A percentile compares a stretch with the other conserved stretches of the same genome.
Conservation (phyloP, 108 stramenopile genomes). For the Skeletonema marinoi region DNA sequence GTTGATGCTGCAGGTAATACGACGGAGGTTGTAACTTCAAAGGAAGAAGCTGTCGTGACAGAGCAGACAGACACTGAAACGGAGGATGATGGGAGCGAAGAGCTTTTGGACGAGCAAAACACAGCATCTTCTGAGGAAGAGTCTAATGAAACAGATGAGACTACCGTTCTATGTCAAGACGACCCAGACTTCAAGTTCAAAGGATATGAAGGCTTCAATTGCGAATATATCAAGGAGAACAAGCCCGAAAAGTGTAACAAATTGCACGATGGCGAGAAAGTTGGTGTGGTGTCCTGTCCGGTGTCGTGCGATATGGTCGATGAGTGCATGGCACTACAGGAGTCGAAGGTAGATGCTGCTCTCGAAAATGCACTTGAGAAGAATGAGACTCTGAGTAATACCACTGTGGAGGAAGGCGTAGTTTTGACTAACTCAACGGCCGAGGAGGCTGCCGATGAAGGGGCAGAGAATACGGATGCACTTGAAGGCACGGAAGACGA, state of each 20-base stretch:
- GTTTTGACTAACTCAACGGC: not conserved
- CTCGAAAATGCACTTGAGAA: not conserved
- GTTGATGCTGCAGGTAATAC: not conserved
- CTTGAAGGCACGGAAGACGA: not conserved
- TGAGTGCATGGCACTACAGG: constrained; percentile 8
- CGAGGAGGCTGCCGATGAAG: not conserved
- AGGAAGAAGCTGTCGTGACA: not conserved
- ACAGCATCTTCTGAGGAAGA: not conserved
- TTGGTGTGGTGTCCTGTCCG: constrained; percentile 34
- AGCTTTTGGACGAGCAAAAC: constrained; percentile 15
- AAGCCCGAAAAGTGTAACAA: constrained; percentile 34
- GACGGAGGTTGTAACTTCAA: not conserved
- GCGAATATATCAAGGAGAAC: constrained; percentile 24
- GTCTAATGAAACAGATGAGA: not conserved
- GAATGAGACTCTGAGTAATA: not conserved
- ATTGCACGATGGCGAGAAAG: constrained; percentile 17
- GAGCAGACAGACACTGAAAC: not conserved
- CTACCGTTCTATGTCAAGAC: not conserved
- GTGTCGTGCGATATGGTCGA: constrained; percentile 33
- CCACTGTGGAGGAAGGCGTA: not conserved
- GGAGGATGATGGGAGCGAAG: not conserved
- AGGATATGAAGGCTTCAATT: not conserved
- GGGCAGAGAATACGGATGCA: not conserved
- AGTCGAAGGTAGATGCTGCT: not conserved
- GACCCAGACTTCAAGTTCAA: not conserved